Conservation (phyloP, 108 stramenopile genomes). For the Cyclotella kingstonii region DNA sequence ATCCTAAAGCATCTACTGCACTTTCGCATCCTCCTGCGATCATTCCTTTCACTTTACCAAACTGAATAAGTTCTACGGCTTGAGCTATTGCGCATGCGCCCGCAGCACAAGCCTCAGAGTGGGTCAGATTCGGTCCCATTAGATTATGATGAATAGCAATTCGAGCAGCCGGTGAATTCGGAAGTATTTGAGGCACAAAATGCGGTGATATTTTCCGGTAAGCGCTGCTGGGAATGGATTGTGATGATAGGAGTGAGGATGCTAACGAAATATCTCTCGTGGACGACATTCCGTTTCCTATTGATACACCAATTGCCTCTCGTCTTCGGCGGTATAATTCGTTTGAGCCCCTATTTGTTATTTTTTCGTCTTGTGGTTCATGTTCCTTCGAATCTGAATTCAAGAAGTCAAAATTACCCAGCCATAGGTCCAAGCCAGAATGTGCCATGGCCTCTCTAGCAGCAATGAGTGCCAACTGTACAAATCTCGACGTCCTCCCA, state of each 20-base stretch:
- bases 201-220: conserved; percentile 75
- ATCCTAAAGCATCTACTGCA: conserved; percentile 81
- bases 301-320: conserved; percentile 67
- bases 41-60: conserved; percentile 88
- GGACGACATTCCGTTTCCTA: conserved; percentile 90
- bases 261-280: conserved; percentile 76
- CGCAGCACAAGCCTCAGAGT: conserved; percentile 93
- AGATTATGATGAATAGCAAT: conserved; percentile 69
- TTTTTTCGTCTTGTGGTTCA: not conserved
- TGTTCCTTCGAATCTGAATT: too few species aligned
- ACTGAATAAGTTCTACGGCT: conserved; percentile 81
- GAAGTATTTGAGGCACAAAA: conserved; percentile 93
- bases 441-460: conserved; percentile 63
- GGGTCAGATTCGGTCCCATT: conserved; percentile 81
- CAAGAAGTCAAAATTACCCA: too few species aligned
- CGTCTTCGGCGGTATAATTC: conserved; percentile 6
- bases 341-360: not conserved
- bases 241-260: not conserved
- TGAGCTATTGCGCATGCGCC: conserved; percentile 94
- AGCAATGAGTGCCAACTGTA: conserved; percentile 77
- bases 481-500: conserved; percentile 63
- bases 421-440: conserved; percentile 45
- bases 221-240: conserved; percentile 18
- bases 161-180: conserved; percentile 85
- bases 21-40: conserved; percentile 95